A percentile compares a stretch with the other conserved stretches of the same genome.
Evolutionary conservation across 2,329 filamentous ascomycete species (phyloP).

Genomic region (Fusarium torreyae): DNA sequence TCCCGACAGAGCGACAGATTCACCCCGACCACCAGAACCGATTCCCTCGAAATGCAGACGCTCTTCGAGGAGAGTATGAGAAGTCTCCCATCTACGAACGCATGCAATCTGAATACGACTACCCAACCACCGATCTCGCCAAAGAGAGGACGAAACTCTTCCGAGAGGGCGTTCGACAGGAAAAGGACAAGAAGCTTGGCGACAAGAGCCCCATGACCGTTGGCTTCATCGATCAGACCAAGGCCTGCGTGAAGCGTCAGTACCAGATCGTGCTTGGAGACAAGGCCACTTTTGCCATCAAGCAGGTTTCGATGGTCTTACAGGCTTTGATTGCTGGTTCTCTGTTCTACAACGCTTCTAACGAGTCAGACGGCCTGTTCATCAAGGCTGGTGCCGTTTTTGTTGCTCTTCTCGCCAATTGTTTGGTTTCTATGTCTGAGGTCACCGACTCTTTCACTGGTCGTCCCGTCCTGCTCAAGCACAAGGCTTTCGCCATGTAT

Average conservation of each 20-base stretch:
- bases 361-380: conserved; percentile 73
- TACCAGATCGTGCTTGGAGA: conserved; percentile 78
- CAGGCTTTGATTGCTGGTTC: conserved; percentile 76
- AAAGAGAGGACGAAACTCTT: conserved; percentile 68
- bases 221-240: conserved; percentile 69
- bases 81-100: conserved; percentile 63
- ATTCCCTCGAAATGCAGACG: conserved; percentile 63
- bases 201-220: conserved; percentile 70
- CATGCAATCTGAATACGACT: conserved; percentile 71
- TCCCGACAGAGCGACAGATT: conserved; percentile 78
- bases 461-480: conserved; percentile 71
- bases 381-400: conserved; percentile 75
- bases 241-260: conserved; percentile 70
- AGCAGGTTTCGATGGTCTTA: conserved; percentile 69
- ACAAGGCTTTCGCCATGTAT: conserved; percentile 70
- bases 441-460: conserved; percentile 75
- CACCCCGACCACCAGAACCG: conserved; percentile 56
- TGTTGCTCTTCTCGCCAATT: conserved; percentile 74
- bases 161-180: conserved; percentile 63
- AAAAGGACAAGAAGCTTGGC: conserved; percentile 69
- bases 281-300: conserved; percentile 74
- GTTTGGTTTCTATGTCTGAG: conserved; percentile 75
- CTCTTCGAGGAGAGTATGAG: conserved; percentile 66
- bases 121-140: conserved; percentile 65
- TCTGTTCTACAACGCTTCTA: conserved; percentile 75